Conservation (phyloP, 768 basidiomycete genomes). For the Amanita inopinata region DNA sequence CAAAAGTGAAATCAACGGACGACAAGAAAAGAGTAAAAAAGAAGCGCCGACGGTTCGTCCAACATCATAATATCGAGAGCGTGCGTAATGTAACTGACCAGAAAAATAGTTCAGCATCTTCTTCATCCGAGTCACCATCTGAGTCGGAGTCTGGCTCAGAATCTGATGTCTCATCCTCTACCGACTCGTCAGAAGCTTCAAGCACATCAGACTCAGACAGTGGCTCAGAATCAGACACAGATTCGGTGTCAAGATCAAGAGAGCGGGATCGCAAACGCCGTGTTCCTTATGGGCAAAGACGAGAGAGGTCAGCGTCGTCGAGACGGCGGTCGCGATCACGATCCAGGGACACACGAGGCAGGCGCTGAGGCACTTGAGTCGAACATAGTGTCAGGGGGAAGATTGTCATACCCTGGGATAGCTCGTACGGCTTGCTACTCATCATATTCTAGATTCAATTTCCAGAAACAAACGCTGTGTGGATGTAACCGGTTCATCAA, state of each 20-base stretch:
- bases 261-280: conserved; percentile 4
- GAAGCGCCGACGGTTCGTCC: conserved; percentile 25
- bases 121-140: conserved; percentile 36
- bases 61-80: not conserved
- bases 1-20: conserved; percentile 21
- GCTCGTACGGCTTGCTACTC: too few species aligned
- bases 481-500: too few species aligned
- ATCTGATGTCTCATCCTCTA: conserved; percentile 22
- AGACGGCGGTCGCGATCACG: conserved; percentile 4
- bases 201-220: conserved; percentile 1
- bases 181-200: conserved; percentile 28
- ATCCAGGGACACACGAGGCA: not conserved
- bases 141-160: conserved; percentile 32
- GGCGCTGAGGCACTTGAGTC: not conserved
- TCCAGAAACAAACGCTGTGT: too few species aligned
- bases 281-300: not conserved
- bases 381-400: too few species aligned
- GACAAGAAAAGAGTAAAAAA: conserved; percentile 30
- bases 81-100: conserved; percentile 8
- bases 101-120: conserved; percentile 16
- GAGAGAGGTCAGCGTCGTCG: not conserved
- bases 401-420: too few species aligned
- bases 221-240: conserved; percentile 10
- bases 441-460: too few species aligned
- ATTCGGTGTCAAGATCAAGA: conserved; percentile 5